Base-by-base conservation (phyloP, 176 grass and related monocot genomes). In the Eragrostis curvula region DNA sequence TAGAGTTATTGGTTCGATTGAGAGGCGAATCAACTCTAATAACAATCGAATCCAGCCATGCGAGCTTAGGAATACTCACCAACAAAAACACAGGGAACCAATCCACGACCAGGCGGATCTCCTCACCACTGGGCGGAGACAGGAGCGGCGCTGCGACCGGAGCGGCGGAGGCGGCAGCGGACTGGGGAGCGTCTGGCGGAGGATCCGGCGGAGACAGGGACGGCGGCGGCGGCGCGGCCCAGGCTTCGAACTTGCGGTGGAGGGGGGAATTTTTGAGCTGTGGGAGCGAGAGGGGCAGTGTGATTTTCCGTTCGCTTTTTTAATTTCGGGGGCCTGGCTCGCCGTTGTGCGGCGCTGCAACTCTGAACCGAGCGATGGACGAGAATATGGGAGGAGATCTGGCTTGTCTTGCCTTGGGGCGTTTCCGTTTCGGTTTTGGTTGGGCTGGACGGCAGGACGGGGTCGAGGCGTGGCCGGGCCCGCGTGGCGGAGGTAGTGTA, bases 181-280 rank as follows among this genome's bases (percentile, higher is more conserved):
- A 64, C 41, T 28, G 17, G 41, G 7, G 42, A 46, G 53, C 40
- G 39, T 20, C 50, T 21, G 23, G 9, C 4, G 51, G 73, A 40
- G 55, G 41, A 63, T 63, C 40, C 36, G n/a, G 23, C 52, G 55
- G 72, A 20, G 52, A 43, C 36, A 40, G 53, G 57, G 25, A 61
- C 0, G 20, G 28, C 1, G 30, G 18, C 12, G 61, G 30, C 30
- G 23, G 74, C 74, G 57, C 4, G 39, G 58, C 27, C 43, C n/a
- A 39, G 76, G 44, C 25, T 66, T 66, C 49, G 45, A 47, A 66
- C 23, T 21, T 21, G 76, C 6, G 5, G 46, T 40, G 28, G 76
- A 40, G 76, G 39, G 49, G 82, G 3, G 4, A 17, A 68, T 18
- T 84, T 83, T 74, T 66, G 46, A 83, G 81, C 70, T 75, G 57